Percentiles rank a stretch among this genome's conserved stretches.
Evolutionary conservation across 768 basidiomycete species (phyloP).

Genomic region (Punctularia strigosozonata): DNA sequence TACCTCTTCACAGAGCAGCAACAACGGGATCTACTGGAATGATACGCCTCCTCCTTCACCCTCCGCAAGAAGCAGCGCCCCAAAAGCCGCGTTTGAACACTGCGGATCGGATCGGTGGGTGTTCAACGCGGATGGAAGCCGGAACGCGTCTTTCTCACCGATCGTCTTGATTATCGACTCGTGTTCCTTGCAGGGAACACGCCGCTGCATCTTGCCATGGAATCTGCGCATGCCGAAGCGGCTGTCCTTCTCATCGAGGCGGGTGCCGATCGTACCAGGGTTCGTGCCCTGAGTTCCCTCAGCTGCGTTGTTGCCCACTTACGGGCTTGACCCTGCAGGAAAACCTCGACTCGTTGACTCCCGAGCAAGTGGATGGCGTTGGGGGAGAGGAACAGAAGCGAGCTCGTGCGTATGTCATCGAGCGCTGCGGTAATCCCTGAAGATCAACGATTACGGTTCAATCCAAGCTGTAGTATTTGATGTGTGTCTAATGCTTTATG

Average conservation of each 20-base stretch:
- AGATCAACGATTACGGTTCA: too few relatives aligned
- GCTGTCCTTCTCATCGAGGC: constrained; percentile 90
- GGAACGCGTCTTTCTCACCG: neutral
- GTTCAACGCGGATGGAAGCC: constrained; percentile 2
- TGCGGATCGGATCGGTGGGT: constrained; percentile 65
- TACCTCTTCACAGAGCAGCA: constrained; percentile 90
- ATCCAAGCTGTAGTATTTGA: too few relatives aligned
- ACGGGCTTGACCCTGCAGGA: constrained; percentile 30
- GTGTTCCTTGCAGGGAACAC: constrained; percentile 62
- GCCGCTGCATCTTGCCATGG: constrained; percentile 93
- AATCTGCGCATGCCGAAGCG: constrained; percentile 86
- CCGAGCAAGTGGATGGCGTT: constrained; percentile 84
- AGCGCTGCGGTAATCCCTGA: constrained; percentile 54
- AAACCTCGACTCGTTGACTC: constrained; percentile 76
- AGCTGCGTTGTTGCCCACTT: neutral
- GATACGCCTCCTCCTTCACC: constrained; percentile 73
- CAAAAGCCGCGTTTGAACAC: constrained; percentile 80
- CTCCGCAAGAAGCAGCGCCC: constrained; percentile 63
- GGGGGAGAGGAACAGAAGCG: constrained; percentile 82
- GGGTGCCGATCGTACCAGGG: constrained; percentile 84
- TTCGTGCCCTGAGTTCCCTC: constrained; percentile 26
- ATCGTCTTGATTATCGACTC: constrained; percentile 7
- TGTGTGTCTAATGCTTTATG: too few relatives aligned
- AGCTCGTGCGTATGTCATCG: constrained; percentile 65
- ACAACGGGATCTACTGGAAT: constrained; percentile 92